phyloP scores from a whole-genome alignment of 2,329 filamentous ascomycete genomes.

The Colletotrichum sp. region DNA sequence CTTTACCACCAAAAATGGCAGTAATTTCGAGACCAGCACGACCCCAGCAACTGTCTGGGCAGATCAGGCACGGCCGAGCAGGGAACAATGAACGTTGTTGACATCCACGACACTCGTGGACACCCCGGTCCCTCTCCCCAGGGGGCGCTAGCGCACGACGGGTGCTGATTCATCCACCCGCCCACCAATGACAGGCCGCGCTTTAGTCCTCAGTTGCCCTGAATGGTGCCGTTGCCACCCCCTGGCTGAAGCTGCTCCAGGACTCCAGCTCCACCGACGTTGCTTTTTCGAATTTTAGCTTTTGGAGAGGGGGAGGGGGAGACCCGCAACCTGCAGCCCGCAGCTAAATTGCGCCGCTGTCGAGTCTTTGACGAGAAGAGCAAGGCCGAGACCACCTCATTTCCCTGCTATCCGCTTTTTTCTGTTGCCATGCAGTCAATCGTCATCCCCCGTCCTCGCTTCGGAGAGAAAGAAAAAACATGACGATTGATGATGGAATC shows the following conservation, averaged over 20 bases:
- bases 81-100: background rate
- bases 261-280: background rate
- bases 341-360: slow-evolving; percentile 1
- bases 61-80: slow-evolving; percentile 14
- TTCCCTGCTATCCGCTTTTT: background rate
- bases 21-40: slow-evolving; percentile 11
- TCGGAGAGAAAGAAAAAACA: background rate
- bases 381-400: background rate
- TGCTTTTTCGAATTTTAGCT: slow-evolving; percentile 9
- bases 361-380: background rate
- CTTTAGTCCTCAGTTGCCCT: background rate
- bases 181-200: background rate
- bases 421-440: background rate
- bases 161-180: background rate
- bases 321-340: background rate
- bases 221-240: background rate
- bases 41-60: slow-evolving; percentile 6
- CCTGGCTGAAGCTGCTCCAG: background rate
- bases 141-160: background rate
- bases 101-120: background rate
- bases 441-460: background rate
- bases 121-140: background rate
- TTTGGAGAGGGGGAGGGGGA: background rate
- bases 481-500: background rate
- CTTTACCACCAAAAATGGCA: background rate